Evolutionary conservation across 805 yeast species (phyloP), one percentile per base, ranked within the genome.

Genomic region (Metschnikowia matae): DNA sequence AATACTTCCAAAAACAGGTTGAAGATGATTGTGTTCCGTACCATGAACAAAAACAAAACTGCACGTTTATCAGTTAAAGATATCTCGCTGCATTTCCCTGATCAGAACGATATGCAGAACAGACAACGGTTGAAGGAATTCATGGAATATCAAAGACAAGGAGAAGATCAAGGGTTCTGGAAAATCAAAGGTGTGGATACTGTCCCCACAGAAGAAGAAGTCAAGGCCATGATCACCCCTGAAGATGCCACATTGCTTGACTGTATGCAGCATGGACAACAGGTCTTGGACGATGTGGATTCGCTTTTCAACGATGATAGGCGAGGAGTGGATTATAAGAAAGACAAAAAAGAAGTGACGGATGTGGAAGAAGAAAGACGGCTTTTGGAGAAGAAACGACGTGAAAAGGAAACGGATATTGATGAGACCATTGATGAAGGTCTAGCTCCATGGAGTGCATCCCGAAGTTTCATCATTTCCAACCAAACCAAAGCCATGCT

Each of bases 401-500:
- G 47, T 49, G 57, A 55, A 14, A 55, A 56, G 29, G 57, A 55
- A 3, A 60, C 58, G 6, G 70, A 66, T 39, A 59, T 64, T 5
- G 81, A 84, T 36, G 80, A 78, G 35, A 83, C 85, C 44, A 69
- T 88, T 34, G 90, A 89, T 56, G 96, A 89, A 57, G 96, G 89
- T 61, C 69, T 89, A 46, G 85, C 97, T 0, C 92, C 97, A 0
- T 94, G 99, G 99, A 91, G 89, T 65, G 76, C 85, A n/a, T 84
- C 97, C 0, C 78, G 89, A 53, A 94, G 94, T 66, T 94, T 94
- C 62, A 82, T 91, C 48, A 88, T 84, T 65, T 94, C 98, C 2
- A 90, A 96, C 21, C 98, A 91, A 64, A 96, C 97, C 49, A 91
- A 95, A 61, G 95, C 97, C 0, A 94, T 94, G 97, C 76, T 94